Base-by-base conservation (phyloP, 2,329 filamentous ascomycete species). In the Colletotrichum sp. region DNA sequence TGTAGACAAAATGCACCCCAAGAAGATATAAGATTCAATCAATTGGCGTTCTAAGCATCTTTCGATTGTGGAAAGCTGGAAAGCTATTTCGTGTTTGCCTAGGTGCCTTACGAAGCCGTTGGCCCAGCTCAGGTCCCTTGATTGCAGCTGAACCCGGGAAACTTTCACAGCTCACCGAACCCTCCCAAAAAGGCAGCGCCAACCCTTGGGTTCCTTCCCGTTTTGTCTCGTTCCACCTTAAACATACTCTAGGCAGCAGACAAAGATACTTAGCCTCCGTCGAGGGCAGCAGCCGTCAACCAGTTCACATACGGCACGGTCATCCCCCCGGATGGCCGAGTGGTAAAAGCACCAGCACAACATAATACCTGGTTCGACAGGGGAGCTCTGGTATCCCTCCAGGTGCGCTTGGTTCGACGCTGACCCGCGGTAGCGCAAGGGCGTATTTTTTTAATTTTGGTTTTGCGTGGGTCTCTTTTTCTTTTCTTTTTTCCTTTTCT, bases 221-320 rank as follows among this genome's bases (percentile, higher is more conserved):
- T 52, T 52, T 1, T 13, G 1, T 24, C 5, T 1, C 10, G 43
- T 52, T 21, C 43, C n/a, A 0, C 43, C 0, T 0, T 21, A 52
- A 21, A 52, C n/a, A 13, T 21, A 0, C 12, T 48, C 43, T 1
- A 52, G 43, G n/a, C 43, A 52, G 12, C n/a, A 52, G 43, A 52
- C 43, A 52, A 52, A 52, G 43, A 0, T 21, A 21, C 43, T 52
- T 52, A 21, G 12, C 2, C n/a, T 52, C 43, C 43, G 1, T 13
- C 12, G n/a, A 52, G 0, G 43, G 43, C 38, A 1, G 0, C 7
- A 0, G 43, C 1, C n/a, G 10, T 52, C 43, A 52, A 52, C 43
- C 43, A 52, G n/a, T 21, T 21, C 43, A 52, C 43, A 21, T 24
- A 52, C 43, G n/a, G n/a, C 43, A 52, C n/a, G 43, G 43, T 0